Evolutionary conservation across 1,284 basidiomycete genomes (phyloP), one percentile per base, ranked within the genome.

Genomic region (Ceratobasidium sp.): DNA sequence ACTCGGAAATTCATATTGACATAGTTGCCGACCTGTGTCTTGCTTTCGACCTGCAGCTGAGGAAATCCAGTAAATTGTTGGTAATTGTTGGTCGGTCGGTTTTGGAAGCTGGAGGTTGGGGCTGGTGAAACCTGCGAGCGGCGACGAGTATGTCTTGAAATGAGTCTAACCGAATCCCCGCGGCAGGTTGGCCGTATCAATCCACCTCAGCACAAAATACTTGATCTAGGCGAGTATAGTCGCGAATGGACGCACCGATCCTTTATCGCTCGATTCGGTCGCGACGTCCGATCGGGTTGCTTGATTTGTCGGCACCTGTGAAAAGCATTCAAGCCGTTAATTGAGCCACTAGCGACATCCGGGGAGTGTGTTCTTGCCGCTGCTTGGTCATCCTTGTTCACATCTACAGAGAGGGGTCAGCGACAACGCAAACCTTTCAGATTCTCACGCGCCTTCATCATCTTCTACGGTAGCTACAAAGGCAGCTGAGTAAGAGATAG

Each of bases 51-150:
- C 69, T 3, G 57, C 69, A 11, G 45, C 29, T 22, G 69, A 72
- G 15, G 69, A 72, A 14, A 62, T 62, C 69, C 69, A 72, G 41
- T 60, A 72, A 17, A 72, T 72, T 24, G 69, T 60, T 9, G 69
- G 50, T 47, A 72, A 27, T 51, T 72, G 69, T 11, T 22, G 33
- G 24, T 72, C 69, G 17, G 69, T 72, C 9, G 69, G 69, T 15
- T 9, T 27, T 33, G 69, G 45, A 44, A 29, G 69, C 51, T 72
- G 69, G 44, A 72, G 56, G 31, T 51, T 56, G 24, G 69, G 69
- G 24, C 69, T 53, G 17, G 69, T 72, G 24, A 72, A 72, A 27
- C 47, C 69, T 44, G 48, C 57, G n/a, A 72, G 57, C 11, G 69
- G 69, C 3, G 69, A 72, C 19, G 29, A 44, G 41, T 72, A 72